Percentiles rank a stretch among this genome's conserved stretches.
Evolutionary conservation across 2,329 filamentous ascomycete species (phyloP).

Genomic region (Alternaria consortialis): DNA sequence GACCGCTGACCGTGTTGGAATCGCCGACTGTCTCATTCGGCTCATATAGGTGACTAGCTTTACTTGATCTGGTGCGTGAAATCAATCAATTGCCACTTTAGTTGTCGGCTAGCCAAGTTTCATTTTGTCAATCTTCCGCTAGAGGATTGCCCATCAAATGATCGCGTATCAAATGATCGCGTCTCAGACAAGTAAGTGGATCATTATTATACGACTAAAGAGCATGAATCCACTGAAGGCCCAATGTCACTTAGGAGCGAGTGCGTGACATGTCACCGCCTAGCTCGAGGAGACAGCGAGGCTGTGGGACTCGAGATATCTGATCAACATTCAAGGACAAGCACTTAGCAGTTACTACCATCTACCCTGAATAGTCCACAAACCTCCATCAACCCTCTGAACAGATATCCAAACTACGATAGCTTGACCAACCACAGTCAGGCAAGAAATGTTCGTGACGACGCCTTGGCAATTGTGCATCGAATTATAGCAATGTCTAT

Average conservation of each 20-base stretch:
- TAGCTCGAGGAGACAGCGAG: background rate
- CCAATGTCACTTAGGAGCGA: background rate
- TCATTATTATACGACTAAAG: background rate
- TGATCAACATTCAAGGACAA: background rate
- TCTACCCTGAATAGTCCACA: background rate
- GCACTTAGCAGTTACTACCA: background rate
- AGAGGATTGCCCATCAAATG: conserved; percentile 1
- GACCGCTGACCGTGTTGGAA: conserved; percentile 16
- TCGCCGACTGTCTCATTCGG: conserved; percentile 16
- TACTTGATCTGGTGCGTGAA: conserved; percentile 1
- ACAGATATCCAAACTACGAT: background rate
- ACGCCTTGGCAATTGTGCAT: background rate
- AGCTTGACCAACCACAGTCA: background rate
- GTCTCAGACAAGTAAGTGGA: background rate
- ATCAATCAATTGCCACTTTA: conserved; percentile 21
- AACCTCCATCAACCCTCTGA: background rate
- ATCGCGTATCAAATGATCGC: conserved; percentile 4
- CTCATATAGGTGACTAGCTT: conserved; percentile 2
- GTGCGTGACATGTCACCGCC: background rate
- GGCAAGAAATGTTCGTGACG: background rate
- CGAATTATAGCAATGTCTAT: conserved; percentile 4
- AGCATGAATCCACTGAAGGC: background rate
- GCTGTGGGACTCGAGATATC: background rate
- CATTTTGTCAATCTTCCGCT: conserved; percentile 5
- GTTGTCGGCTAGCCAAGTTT: conserved; percentile 3